Evolutionary conservation across 2,329 filamentous ascomycete genomes (phyloP).

Genomic region (Rutstroemia sp.): DNA sequence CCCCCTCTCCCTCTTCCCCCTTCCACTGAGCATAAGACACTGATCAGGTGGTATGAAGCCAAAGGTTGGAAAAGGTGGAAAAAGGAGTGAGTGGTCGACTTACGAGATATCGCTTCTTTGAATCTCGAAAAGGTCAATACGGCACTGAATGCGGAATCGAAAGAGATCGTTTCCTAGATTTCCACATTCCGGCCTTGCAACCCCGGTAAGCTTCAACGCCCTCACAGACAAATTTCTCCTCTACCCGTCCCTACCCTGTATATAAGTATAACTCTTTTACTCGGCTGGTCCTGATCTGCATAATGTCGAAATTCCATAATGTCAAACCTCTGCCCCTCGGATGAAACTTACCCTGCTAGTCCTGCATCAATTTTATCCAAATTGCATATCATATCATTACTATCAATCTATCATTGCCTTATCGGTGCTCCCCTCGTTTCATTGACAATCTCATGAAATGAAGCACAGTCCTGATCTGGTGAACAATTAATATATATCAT

Average conservation of each 20-base stretch:
- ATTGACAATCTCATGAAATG: conserved; percentile 1
- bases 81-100: too few relatives aligned
- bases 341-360: background rate
- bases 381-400: background rate
- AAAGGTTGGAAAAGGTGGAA: too few relatives aligned
- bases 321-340: background rate
- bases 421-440: conserved; percentile 2
- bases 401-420: conserved; percentile 1
- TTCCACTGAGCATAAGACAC: background rate
- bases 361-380: conserved; percentile 8
- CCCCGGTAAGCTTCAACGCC: conserved; percentile 6
- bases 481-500: conserved; percentile 6
- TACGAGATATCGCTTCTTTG: too few relatives aligned
- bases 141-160: too few relatives aligned
- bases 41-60: background rate
- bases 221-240: conserved; percentile 3
- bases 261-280: too few relatives aligned
- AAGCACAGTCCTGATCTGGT: conserved; percentile 1
- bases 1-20: background rate
- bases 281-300: too few relatives aligned
- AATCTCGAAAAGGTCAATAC: too few relatives aligned
- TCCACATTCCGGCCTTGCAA: too few relatives aligned
- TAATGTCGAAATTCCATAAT: too few relatives aligned
- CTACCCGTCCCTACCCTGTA: too few relatives aligned
- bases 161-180: too few relatives aligned